These are phyloP conservation scores for Gyromitra esculenta DNA, from an alignment of 2,329 filamentous ascomycete species.

Conservation along the genomic window DNA sequence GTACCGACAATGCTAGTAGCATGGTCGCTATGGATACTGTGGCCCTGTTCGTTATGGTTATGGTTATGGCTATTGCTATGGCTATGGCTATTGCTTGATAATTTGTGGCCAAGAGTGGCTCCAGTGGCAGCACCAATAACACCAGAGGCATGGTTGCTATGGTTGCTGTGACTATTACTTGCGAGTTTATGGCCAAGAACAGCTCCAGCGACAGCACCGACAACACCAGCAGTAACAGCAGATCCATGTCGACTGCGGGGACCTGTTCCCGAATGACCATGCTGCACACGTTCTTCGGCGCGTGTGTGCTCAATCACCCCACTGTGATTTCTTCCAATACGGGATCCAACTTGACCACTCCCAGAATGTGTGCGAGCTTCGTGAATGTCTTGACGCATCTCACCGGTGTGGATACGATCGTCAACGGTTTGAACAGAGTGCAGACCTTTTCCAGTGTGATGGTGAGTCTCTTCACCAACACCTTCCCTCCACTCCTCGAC, in stretches of 20 bases:
- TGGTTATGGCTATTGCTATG: slow-evolving; percentile 1
- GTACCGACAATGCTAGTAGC: not conserved
- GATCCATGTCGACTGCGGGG: slow-evolving; percentile 33
- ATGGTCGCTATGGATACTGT: not conserved
- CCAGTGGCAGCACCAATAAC: slow-evolving; percentile 2
- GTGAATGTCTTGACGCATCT: slow-evolving; percentile 47
- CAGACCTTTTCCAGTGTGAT: slow-evolving; percentile 9
- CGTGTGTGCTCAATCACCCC: slow-evolving; percentile 38
- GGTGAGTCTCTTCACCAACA: slow-evolving; percentile 35
- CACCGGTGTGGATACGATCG: slow-evolving; percentile 51
- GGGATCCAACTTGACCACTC: slow-evolving; percentile 25
- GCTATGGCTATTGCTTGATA: slow-evolving; percentile 12
- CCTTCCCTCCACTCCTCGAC: slow-evolving; percentile 51
- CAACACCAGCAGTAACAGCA: slow-evolving; percentile 17
- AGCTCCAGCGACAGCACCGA: slow-evolving; percentile 1
- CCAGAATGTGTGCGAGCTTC: slow-evolving; percentile 39
- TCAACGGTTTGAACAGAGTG: slow-evolving; percentile 36
- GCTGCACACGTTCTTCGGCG: slow-evolving; percentile 36
- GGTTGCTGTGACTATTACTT: not conserved
- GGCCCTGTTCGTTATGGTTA: slow-evolving; percentile 2
- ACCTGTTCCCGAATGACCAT: slow-evolving; percentile 29
- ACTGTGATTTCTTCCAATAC: slow-evolving; percentile 28
- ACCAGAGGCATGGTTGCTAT: not conserved
- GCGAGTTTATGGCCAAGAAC: slow-evolving; percentile 21
- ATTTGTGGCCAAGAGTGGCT: not conserved